Base-by-base conservation (phyloP, 768 basidiomycete species). In the Russula dissimulans region DNA sequence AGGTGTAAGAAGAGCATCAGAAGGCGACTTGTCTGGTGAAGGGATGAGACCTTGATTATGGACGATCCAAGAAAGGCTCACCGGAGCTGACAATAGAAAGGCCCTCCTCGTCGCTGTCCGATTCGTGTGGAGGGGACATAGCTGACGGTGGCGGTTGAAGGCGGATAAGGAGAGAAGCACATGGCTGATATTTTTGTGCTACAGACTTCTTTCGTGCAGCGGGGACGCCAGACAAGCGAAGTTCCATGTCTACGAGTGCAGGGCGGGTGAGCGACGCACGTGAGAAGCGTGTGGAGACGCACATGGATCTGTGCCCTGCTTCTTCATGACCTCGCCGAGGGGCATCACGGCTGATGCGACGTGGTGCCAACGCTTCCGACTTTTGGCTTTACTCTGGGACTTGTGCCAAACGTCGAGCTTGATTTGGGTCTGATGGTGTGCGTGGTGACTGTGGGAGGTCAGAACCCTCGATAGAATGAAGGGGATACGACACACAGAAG, bases 321-420 rank as follows among this genome's bases (percentile, higher is more conserved):
- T 78, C 62, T 76, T 80, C 41, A 77, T 54, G 43, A 85, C 68
- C 42, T 86, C 86, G 5, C 75, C 76, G 2, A 89, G 68, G 0
- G 81, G 75, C 65, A 81, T 74, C 9, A 72, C 71, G 0, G 79
- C 75, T 0, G 73, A 77, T 0, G 81, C 87, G 0, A 88, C 78
- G 4, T 86, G 73, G 42, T 71, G 77, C 1, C 78, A 76, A 67
- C 77, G 83, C 66, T 80, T 83, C 29, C 73, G 69, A 68, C 83
- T 86, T 70, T 83, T 79, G 4, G 59, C 51, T 75, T 86, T 89
- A 68, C 79, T 82, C 46, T 76, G 75, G 0, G 86, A 77, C 18
- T 75, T 77, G 55, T 84, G 76, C 72, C 81, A 86, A 1, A 89
- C 70, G 31, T 78, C 74, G 42, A 89, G 74, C 14, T 81, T 78